phyloP scores from a whole-genome alignment of 2,329 filamentous ascomycete genomes.

The Setomelanomma holmii region DNA sequence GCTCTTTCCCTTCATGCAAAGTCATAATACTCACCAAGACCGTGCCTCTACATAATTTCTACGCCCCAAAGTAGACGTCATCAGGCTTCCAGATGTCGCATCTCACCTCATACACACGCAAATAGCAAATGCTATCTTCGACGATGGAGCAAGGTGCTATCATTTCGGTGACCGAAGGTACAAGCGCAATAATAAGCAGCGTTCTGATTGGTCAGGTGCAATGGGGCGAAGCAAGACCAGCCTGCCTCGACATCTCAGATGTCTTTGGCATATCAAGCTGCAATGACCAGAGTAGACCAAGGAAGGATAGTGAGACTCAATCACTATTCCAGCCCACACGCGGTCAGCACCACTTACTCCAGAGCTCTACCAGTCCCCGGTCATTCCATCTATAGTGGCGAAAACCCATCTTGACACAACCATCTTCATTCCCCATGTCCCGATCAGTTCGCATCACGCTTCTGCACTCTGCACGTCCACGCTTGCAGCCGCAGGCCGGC shows the following conservation, averaged over 20 bases:
- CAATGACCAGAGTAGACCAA: too few species aligned
- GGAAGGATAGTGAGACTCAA: too few species aligned
- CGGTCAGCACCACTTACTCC: too few species aligned
- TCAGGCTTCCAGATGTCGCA: neutral
- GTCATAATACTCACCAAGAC: neutral
- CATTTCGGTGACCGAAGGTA: neutral
- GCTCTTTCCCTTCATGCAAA: too few species aligned
- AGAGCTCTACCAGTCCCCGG: neutral
- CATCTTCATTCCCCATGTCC: neutral
- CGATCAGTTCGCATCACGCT: neutral
- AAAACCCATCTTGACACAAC: neutral
- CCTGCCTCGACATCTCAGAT: neutral
- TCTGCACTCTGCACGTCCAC: conserved; percentile 2
- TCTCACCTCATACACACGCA: neutral
- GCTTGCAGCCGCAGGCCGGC: conserved; percentile 4
- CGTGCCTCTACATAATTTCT: too few species aligned
- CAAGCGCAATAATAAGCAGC: neutral
- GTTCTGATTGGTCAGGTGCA: neutral
- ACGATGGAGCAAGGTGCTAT: neutral
- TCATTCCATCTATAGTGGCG: neutral
- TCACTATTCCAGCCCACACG: too few species aligned
- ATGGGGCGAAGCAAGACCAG: neutral
- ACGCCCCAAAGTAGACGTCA: neutral
- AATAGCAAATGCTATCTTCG: neutral
- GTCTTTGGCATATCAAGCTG: too few species aligned